Evolutionary conservation across 345 rosid species (phyloP), one percentile per base, ranked within the genome.

Genomic region (Gynandropsis gynandra): DNA sequence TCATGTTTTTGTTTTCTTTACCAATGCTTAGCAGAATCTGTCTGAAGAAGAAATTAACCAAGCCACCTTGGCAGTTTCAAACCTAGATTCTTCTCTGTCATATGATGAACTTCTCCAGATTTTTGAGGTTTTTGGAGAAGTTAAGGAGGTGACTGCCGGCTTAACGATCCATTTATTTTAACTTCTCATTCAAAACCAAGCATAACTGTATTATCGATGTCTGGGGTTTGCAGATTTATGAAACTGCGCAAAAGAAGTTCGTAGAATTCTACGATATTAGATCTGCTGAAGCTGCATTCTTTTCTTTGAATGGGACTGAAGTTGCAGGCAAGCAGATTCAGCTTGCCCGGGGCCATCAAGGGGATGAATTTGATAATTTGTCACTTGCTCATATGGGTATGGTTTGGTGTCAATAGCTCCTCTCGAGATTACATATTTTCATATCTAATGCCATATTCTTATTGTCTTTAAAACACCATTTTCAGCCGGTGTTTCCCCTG

Each of bases 231-330:
- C 81, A 89, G 97, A 65, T 89, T 45, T 66, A 68, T 40, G 77
- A 80, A 65, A 57, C 74, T 36, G 74, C 68, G 53, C 61, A 75
- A 27, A 73, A 75, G 53, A 83, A 76, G 56, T 69, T 75, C 58
- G 62, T 85, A 8, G 87, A 89, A 54, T 89, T 80, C 68, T 85
- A 74, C 71, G 97, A 89, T 74, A 68, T 65, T 65, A 77, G 97
- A 80, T 80, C 82, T 4, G 81, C 93, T 16, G 85, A 81, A 54
- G 72, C 78, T 32, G 87, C 93, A 65, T 73, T 79, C 55, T 76
- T 58, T 50, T 76, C 80, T 27, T 56, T 83, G 69, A 70, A 81
- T 63, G 69, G 77, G 70, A 69, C 68, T 47, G 76, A 78, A 65
- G 64, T 86, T 69, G 78, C 81, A 31, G 89, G 93, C 48, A 85